These are phyloP conservation scores for Euphorbia peplus DNA, from an alignment of 345 rosid genomes.

Conservation along the genomic window DNA sequence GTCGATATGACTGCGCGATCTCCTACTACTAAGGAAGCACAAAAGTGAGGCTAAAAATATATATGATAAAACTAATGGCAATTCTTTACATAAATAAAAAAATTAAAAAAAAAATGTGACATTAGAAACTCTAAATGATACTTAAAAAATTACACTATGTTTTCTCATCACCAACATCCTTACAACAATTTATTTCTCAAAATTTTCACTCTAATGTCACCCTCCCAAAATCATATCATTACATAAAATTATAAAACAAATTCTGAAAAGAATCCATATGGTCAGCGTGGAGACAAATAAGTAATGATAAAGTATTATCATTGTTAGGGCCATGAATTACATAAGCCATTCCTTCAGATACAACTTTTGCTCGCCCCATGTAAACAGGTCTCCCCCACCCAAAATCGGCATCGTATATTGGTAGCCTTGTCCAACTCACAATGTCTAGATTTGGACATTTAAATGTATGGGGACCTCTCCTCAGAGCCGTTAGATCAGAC, in stretches of 20 bases:
- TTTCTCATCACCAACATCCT: no score
- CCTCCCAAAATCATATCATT: no score
- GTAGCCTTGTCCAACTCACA: constrained; percentile 21
- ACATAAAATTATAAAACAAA: constrained; percentile 3
- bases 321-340: neutral
- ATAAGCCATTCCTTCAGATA: constrained; percentile 7
- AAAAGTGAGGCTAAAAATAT: no score
- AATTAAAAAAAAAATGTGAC: no score
- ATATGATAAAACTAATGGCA: no score
- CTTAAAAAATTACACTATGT: no score
- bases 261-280: constrained; percentile 11
- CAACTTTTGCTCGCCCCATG: neutral
- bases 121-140: no score
- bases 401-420: constrained; percentile 21
- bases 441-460: constrained; percentile 15
- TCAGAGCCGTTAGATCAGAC: neutral
- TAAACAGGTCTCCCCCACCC: constrained; percentile 11
- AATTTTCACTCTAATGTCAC: no score
- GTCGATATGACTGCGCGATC: no score
- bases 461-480: neutral
- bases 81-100: no score
- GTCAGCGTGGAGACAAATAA: neutral
- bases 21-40: no score
- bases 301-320: neutral
- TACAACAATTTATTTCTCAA: no score